These are phyloP conservation scores for Colletotrichum tanaceti DNA, from an alignment of 2,329 filamentous ascomycete species.

Conservation along the genomic window DNA sequence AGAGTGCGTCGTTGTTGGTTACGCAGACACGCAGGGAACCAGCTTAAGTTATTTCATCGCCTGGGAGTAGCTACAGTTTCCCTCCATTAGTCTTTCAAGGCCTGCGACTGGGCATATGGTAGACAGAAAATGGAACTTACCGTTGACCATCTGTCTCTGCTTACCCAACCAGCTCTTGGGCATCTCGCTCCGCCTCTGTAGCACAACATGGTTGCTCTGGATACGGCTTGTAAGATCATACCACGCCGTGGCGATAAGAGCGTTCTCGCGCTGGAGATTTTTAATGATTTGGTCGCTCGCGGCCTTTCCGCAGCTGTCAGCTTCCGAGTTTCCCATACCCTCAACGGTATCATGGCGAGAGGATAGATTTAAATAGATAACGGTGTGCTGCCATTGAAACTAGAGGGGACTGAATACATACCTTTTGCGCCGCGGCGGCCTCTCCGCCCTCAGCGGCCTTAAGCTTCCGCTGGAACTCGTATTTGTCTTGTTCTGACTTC, in stretches of 20 bases:
- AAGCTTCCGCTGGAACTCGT: slow-evolving; percentile 66
- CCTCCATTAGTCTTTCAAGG: slow-evolving; percentile 12
- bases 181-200: slow-evolving; percentile 79
- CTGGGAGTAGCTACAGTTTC: slow-evolving; percentile 42
- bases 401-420: slow-evolving; percentile 50
- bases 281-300: slow-evolving; percentile 68
- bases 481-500: slow-evolving; percentile 66
- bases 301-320: slow-evolving; percentile 51
- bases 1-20: background rate
- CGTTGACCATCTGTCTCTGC: slow-evolving; percentile 78
- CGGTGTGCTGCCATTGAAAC: background rate
- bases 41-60: slow-evolving; percentile 33
- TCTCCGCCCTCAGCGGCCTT: slow-evolving; percentile 64
- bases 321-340: background rate
- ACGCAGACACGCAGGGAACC: background rate
- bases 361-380: background rate
- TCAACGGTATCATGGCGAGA: background rate
- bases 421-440: slow-evolving; percentile 63
- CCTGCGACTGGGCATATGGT: background rate
- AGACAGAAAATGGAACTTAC: slow-evolving; percentile 48
- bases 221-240: slow-evolving; percentile 83
- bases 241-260: slow-evolving; percentile 85
- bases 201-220: slow-evolving; percentile 84
- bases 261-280: slow-evolving; percentile 81
- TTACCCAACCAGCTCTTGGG: slow-evolving; percentile 87